Evolutionary conservation across 192 early-diverging fungal species (phyloP), one percentile per base, ranked within the genome.

Genomic region (Mortierella claussenii): DNA sequence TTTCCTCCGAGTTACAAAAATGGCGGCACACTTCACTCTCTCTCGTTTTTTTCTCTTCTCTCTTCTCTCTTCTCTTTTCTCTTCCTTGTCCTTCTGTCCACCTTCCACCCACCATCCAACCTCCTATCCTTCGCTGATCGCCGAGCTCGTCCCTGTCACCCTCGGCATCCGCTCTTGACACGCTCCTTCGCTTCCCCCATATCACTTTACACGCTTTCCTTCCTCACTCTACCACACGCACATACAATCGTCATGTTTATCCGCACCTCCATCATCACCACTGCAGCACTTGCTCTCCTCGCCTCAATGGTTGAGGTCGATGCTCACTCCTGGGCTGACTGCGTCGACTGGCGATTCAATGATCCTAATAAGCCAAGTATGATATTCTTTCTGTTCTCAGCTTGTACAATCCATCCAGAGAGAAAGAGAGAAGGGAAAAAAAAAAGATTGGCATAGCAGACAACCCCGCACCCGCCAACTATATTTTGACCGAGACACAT

Each of bases 291-390:
- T 18, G 63, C 71, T 23, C 51, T 75, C 24, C 11, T 75, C 20
- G 71, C 63, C 36, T 60, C 62, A n/a, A 40, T 66, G 43, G 50
- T 24, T 21, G 57, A 75, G 21, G 50, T 31, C n/a, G 63, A 75
- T 15, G 55, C 71, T 21, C 71, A 75, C 30, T 75, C 71, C 27
- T 75, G 71, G 71, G 71, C 71, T 20, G 71, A 75, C 57, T 75
- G 71, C 40, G 63, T 75, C 34, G 71, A 75, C 71, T 75, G 71
- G 71, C 62, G 63, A 2, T 61, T 61, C 40, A 75, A 65, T 15
- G 34, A 65, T 57, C 63, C 63, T 20, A 8, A 10, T 10, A 75
- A 75, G 42, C 62, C 56, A 66, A 33, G 71, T 75, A 75, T 12
- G n/a, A 17, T 51, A 54, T 32, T 28, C 36, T 23, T 27, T 18